Evolutionary conservation across 768 basidiomycete genomes (phyloP).

Genomic region (Phanerochaete carnosa): DNA sequence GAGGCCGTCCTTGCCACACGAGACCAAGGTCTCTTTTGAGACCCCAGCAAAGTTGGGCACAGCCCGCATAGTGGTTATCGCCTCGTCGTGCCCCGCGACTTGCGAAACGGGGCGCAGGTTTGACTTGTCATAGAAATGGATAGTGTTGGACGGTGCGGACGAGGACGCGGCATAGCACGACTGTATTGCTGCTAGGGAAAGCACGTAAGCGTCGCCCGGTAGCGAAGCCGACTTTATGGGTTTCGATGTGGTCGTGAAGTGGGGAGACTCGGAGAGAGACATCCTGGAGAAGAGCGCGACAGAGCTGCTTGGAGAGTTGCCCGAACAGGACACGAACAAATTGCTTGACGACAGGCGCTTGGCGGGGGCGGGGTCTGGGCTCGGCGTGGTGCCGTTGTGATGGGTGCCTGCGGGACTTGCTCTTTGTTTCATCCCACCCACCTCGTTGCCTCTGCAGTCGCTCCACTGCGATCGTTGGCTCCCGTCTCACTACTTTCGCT

Average conservation of each 20-base stretch:
- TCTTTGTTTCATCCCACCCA: slow-evolving; percentile 18
- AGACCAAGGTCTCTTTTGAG: slow-evolving; percentile 46
- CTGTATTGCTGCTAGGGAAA: slow-evolving; percentile 50
- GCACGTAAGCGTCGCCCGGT: slow-evolving; percentile 52
- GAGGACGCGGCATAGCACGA: slow-evolving; percentile 55
- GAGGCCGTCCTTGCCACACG: slow-evolving; percentile 68
- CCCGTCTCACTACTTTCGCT: slow-evolving; percentile 12
- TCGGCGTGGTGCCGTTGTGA: slow-evolving; percentile 1
- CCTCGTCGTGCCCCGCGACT: slow-evolving; percentile 54
- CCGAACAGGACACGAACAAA: slow-evolving; percentile 1
- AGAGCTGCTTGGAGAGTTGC: slow-evolving; percentile 4
- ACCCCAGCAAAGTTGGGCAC: slow-evolving; percentile 39
- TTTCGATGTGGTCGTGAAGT: slow-evolving; percentile 19
- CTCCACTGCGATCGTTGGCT: slow-evolving; percentile 21
- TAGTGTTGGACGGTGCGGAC: slow-evolving; percentile 60
- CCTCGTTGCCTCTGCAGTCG: slow-evolving; percentile 19
- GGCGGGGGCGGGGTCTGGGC: neutral
- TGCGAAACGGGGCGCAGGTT: slow-evolving; percentile 44
- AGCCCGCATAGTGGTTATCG: slow-evolving; percentile 54
- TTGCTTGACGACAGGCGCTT: slow-evolving; percentile 10
- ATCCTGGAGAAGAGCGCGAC: slow-evolving; percentile 13
- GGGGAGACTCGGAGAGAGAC: slow-evolving; percentile 31
- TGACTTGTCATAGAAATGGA: slow-evolving; percentile 63
- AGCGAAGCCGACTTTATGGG: slow-evolving; percentile 31
- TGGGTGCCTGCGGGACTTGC: slow-evolving; percentile 4